Evolutionary conservation across 2,329 filamentous ascomycete species (phyloP).

Genomic region (Tolypocladium paradoxum): DNA sequence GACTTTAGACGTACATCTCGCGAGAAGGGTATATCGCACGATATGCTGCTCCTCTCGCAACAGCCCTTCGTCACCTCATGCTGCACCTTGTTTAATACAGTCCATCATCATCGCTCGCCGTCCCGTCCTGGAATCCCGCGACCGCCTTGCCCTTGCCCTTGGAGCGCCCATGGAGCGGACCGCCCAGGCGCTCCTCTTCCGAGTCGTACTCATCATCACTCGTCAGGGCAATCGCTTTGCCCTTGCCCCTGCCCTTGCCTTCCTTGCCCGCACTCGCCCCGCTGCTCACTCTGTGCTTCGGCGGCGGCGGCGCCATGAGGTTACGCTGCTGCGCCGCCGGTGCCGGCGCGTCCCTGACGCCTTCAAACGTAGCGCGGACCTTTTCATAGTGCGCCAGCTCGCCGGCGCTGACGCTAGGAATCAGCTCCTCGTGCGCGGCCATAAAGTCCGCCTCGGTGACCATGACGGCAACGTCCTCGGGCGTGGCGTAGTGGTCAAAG

Average conservation of each 20-base stretch:
- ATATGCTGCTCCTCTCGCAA: not conserved
- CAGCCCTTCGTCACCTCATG: not conserved
- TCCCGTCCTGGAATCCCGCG: slow-evolving; percentile 39
- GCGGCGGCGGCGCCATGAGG: slow-evolving; percentile 16
- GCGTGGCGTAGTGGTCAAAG: slow-evolving; percentile 82
- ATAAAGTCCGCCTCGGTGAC: slow-evolving; percentile 85
- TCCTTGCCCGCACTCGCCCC: slow-evolving; percentile 27
- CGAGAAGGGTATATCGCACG: not conserved
- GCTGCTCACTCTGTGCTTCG: slow-evolving; percentile 5
- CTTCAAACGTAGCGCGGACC: slow-evolving; percentile 76
- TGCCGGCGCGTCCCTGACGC: slow-evolving; percentile 15
- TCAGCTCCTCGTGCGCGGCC: slow-evolving; percentile 69
- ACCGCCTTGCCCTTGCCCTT: slow-evolving; percentile 49
- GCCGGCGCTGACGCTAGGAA: slow-evolving; percentile 88
- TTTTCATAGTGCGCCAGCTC: slow-evolving; percentile 85
- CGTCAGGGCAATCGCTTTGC: slow-evolving; percentile 21
- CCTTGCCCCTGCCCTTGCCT: slow-evolving; percentile 20
- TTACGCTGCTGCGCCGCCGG: slow-evolving; percentile 10
- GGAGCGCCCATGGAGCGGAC: slow-evolving; percentile 19
- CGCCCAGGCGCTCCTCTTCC: slow-evolving; percentile 20
- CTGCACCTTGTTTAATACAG: slow-evolving; percentile 31
- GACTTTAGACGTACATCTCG: not conserved
- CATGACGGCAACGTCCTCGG: slow-evolving; percentile 74
- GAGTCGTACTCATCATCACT: slow-evolving; percentile 23
- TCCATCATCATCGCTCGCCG: slow-evolving; percentile 45